A percentile compares a stretch with the other conserved stretches of the same genome.
Evolutionary conservation across 2,329 filamentous ascomycete genomes (phyloP).

Genomic region (Ophiostoma sp.): DNA sequence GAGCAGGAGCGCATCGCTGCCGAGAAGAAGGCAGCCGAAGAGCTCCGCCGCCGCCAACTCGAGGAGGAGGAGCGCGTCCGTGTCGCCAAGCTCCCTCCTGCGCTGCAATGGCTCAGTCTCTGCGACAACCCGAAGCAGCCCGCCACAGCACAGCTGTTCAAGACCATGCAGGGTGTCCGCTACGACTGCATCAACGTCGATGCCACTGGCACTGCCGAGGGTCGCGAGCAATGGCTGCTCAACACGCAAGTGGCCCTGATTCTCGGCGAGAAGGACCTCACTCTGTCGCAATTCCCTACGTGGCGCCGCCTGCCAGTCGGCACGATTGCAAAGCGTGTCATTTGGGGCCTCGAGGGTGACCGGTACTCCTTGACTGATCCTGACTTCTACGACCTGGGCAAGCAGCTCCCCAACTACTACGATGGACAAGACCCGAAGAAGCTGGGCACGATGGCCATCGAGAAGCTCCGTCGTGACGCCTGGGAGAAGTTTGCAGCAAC

Average conservation of each 20-base stretch:
- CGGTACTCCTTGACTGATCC: slow-evolving; percentile 56
- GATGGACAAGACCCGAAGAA: slow-evolving; percentile 47
- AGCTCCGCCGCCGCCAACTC: slow-evolving; percentile 46
- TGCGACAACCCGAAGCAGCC: slow-evolving; percentile 53
- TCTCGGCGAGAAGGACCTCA: slow-evolving; percentile 64
- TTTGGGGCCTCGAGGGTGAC: slow-evolving; percentile 61
- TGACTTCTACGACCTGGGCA: slow-evolving; percentile 53
- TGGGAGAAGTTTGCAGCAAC: slow-evolving; percentile 56
- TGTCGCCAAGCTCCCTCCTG: slow-evolving; percentile 58
- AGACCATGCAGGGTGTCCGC: slow-evolving; percentile 59
- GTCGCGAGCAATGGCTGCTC: slow-evolving; percentile 66
- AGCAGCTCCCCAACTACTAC: slow-evolving; percentile 55
- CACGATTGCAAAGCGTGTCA: slow-evolving; percentile 54
- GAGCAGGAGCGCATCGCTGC: slow-evolving; percentile 38
- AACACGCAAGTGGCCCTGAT: slow-evolving; percentile 65
- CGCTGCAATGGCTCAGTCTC: slow-evolving; percentile 61
- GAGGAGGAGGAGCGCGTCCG: slow-evolving; percentile 58
- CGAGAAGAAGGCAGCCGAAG: slow-evolving; percentile 46
- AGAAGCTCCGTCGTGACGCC: slow-evolving; percentile 51
- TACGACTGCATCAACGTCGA: slow-evolving; percentile 62
- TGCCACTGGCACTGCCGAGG: slow-evolving; percentile 53
- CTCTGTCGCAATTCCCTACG: slow-evolving; percentile 58
- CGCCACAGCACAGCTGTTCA: slow-evolving; percentile 56
- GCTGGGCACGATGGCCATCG: slow-evolving; percentile 46
- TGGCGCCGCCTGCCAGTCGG: slow-evolving; percentile 60